Conservation (phyloP, 1,284 basidiomycete genomes). For the Puccinia triticina region DNA sequence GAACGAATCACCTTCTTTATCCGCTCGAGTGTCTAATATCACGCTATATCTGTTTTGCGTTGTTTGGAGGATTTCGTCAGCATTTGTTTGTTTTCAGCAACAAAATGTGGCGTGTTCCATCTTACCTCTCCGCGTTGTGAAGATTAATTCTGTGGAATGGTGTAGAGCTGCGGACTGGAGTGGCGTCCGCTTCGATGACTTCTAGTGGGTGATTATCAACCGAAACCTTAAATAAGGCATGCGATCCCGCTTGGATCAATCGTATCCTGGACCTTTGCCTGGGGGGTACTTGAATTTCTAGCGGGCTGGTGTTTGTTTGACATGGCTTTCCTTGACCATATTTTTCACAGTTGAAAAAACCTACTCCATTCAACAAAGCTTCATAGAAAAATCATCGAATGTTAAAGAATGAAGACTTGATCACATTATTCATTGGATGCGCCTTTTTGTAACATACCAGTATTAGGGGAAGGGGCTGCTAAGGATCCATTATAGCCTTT, state of each 20-base stretch:
- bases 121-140: constrained; percentile 56
- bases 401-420: neutral
- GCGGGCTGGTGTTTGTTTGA: constrained; percentile 3
- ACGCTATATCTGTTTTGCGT: constrained; percentile 56
- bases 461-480: constrained; percentile 61
- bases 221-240: constrained; percentile 56
- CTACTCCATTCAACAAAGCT: constrained; percentile 46
- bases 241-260: constrained; percentile 64
- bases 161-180: constrained; percentile 28
- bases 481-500: constrained; percentile 56
- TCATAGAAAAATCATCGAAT: neutral
- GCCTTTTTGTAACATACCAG: constrained; percentile 57
- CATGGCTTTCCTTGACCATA: constrained; percentile 15
- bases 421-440: neutral
- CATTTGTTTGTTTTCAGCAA: neutral
- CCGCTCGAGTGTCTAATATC: constrained; percentile 57
- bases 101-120: neutral
- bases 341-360: constrained; percentile 28
- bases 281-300: constrained; percentile 26
- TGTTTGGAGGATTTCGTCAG: too few relatives aligned
- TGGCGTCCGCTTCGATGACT: constrained; percentile 50
- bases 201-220: constrained; percentile 54
- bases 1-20: constrained; percentile 56
- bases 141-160: constrained; percentile 55
- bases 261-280: constrained; percentile 62